Conservation (phyloP, 2,329 filamentous ascomycete genomes). For the Arthrinium phaeospermum region DNA sequence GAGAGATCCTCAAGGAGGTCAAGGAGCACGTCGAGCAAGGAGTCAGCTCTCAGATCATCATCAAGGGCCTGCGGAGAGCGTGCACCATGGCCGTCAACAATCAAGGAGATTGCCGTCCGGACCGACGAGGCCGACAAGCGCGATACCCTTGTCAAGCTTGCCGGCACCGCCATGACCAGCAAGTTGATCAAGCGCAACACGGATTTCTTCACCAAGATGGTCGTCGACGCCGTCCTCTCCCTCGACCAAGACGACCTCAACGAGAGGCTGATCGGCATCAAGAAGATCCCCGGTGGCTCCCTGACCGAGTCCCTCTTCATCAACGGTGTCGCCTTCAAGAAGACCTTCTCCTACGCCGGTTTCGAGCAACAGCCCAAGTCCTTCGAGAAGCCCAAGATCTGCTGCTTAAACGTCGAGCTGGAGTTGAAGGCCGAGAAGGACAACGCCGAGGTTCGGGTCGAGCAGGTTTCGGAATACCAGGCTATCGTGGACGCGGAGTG, state of each 20-base stretch:
- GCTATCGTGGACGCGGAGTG: conserved; percentile 99
- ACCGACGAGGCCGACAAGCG: conserved; percentile 82
- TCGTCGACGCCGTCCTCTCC: conserved; percentile 93
- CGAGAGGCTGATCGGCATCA: conserved; percentile 96
- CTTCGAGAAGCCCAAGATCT: conserved; percentile 93
- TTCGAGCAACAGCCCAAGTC: conserved; percentile 99
- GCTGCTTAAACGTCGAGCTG: conserved; percentile 96
- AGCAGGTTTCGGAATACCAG: conserved; percentile 99
- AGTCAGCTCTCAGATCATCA: conserved; percentile 95
- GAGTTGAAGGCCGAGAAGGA: conserved; percentile 99
- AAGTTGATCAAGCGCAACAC: conserved; percentile 99
- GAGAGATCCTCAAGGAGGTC: conserved; percentile 95
- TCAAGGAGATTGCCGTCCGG: conserved; percentile 94
- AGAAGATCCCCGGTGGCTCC: conserved; percentile 96
- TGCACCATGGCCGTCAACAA: conserved; percentile 93
- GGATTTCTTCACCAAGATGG: conserved; percentile 98
- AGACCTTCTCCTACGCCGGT: conserved; percentile 98
- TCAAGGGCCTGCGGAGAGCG: conserved; percentile 91
- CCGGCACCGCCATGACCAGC: conserved; percentile 97
- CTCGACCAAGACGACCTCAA: conserved; percentile 97
- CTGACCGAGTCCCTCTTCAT: conserved; percentile 96
- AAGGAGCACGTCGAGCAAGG: conserved; percentile 96
- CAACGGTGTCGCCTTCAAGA: conserved; percentile 98
- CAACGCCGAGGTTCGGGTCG: conserved; percentile 96
- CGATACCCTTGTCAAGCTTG: conserved; percentile 88